phyloP scores from a whole-genome alignment of 2,329 filamentous ascomycete species.

The Fonsecaea monophora region DNA sequence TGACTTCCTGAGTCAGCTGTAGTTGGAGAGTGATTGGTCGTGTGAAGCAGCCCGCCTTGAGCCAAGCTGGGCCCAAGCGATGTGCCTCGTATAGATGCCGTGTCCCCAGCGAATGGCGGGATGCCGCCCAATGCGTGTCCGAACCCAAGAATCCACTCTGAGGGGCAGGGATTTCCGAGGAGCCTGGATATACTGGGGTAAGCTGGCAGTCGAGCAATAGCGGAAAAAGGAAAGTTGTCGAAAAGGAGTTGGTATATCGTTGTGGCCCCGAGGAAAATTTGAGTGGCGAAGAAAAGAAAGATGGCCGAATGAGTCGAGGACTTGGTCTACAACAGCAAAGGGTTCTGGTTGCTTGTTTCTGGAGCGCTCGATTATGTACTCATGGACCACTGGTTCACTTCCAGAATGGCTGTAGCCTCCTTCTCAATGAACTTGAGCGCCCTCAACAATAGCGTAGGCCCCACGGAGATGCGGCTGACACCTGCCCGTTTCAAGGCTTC shows the following conservation, averaged over 20 bases:
- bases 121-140: background rate
- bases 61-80: slow-evolving; percentile 1
- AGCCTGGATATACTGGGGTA: background rate
- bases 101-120: slow-evolving; percentile 1
- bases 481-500: slow-evolving; percentile 57
- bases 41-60: background rate
- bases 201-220: background rate
- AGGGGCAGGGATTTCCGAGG: background rate
- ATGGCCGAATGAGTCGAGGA: background rate
- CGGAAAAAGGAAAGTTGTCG: background rate
- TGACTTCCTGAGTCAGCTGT: slow-evolving; percentile 5
- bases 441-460: slow-evolving; percentile 47
- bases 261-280: background rate
- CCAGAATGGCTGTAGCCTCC: slow-evolving; percentile 4
- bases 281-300: background rate
- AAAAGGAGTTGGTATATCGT: background rate
- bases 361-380: background rate
- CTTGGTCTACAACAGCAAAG: background rate
- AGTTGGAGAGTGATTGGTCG: background rate
- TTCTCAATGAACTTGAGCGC: slow-evolving; percentile 3
- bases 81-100: slow-evolving; percentile 1
- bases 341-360: background rate
- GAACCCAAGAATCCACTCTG: background rate
- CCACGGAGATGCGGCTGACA: slow-evolving; percentile 63
- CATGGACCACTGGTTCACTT: slow-evolving; percentile 6